Evolutionary conservation across 768 basidiomycete genomes (phyloP).

Genomic region (Tulasnella sp.): DNA sequence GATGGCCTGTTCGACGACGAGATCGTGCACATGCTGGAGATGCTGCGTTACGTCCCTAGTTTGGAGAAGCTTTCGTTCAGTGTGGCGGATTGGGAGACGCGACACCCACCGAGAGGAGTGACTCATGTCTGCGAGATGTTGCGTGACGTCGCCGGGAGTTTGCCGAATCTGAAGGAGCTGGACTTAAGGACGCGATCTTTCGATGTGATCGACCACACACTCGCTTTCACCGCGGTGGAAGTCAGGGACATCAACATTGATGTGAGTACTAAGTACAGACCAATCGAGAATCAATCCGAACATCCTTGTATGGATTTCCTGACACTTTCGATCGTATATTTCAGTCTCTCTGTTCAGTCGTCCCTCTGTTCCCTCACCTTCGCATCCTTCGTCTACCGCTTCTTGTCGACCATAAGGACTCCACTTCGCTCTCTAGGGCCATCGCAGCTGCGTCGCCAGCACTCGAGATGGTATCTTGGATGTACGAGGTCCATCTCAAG

Average conservation of each 20-base stretch:
- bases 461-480: slow-evolving; percentile 11
- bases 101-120: not conserved
- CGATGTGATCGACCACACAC: slow-evolving; percentile 4
- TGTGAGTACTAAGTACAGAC: not conserved
- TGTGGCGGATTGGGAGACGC: slow-evolving; percentile 4
- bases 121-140: not conserved
- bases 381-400: slow-evolving; percentile 9
- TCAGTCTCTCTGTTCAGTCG: slow-evolving; percentile 1
- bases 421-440: not conserved
- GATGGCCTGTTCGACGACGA: slow-evolving; percentile 8
- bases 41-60: slow-evolving; percentile 2
- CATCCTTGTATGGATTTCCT: not conserved
- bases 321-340: not conserved
- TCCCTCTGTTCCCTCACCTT: slow-evolving; percentile 10
- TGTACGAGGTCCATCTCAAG: not conserved
- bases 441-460: slow-evolving; percentile 1
- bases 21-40: not conserved
- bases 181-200: slow-evolving; percentile 8
- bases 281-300: not conserved
- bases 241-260: not conserved
- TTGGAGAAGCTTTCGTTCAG: slow-evolving; percentile 3
- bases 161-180: slow-evolving; percentile 9
- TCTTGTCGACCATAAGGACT: not conserved
- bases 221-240: not conserved
- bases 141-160: not conserved